Evolutionary conservation across 2,329 filamentous ascomycete genomes (phyloP).

Genomic region (Xylaria sp.): DNA sequence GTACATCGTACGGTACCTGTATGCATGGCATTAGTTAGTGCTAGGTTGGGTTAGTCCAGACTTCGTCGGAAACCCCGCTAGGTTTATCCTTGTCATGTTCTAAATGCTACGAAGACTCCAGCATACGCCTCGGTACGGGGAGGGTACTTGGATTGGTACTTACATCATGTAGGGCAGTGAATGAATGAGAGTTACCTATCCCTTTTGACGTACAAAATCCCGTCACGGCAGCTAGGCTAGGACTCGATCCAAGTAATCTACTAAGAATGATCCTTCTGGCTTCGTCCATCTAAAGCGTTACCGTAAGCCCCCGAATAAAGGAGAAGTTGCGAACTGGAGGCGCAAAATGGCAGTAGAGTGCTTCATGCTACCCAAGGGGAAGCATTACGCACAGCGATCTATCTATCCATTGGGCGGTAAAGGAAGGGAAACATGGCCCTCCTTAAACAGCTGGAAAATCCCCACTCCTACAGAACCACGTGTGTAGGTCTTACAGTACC

Average conservation of each 20-base stretch:
- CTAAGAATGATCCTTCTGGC: neutral
- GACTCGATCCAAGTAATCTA: neutral
- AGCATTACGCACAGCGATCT: constrained; percentile 23
- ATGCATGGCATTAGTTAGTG: too few species aligned
- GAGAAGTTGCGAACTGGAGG: neutral
- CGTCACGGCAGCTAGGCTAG: constrained; percentile 28
- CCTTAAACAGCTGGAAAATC: neutral
- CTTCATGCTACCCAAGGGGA: neutral
- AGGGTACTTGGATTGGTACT: neutral
- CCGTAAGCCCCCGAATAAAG: neutral
- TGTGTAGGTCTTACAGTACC: neutral
- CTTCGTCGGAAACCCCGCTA: neutral
- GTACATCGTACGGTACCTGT: too few species aligned
- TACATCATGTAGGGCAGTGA: too few species aligned
- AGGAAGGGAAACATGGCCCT: neutral
- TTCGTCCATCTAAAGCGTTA: neutral
- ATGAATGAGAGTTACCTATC: too few species aligned
- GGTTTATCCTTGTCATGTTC: constrained; percentile 10
- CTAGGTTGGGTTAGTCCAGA: neutral
- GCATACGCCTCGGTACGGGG: constrained; percentile 11
- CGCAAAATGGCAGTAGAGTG: neutral
- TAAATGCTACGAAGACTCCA: neutral
- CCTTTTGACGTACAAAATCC: too few species aligned
- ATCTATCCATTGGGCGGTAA: neutral
- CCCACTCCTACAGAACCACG: neutral